These are phyloP conservation scores for Apiotrichum sp. DNA, from an alignment of 1,284 basidiomycete species.

Conservation along the genomic window DNA sequence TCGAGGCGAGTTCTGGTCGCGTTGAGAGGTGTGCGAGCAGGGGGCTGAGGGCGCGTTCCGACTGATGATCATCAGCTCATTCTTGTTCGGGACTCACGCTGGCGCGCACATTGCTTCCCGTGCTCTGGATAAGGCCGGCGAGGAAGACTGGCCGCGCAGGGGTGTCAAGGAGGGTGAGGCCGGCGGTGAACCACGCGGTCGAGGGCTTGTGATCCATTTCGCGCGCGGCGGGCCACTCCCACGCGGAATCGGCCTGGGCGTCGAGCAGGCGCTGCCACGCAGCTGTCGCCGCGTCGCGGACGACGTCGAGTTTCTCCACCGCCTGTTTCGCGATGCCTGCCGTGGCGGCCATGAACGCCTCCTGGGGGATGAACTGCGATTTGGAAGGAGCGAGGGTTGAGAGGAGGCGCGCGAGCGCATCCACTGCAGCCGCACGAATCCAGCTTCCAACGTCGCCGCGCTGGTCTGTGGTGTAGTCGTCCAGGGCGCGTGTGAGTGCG, in stretches of 20 bases:
- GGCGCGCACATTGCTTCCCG: slow-evolving; percentile 72
- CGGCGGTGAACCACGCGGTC: slow-evolving; percentile 10
- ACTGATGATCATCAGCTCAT: slow-evolving; percentile 48
- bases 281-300: slow-evolving; percentile 70
- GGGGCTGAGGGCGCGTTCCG: slow-evolving; percentile 60
- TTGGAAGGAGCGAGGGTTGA: too few species aligned
- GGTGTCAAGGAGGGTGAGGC: slow-evolving; percentile 8
- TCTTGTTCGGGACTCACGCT: slow-evolving; percentile 54
- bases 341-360: slow-evolving; percentile 56
- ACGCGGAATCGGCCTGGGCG: slow-evolving; percentile 2
- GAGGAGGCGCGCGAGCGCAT: slow-evolving; percentile 1
- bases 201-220: neutral
- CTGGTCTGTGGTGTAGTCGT: slow-evolving; percentile 88
- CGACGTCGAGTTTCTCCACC: slow-evolving; percentile 83
- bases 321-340: slow-evolving; percentile 77
- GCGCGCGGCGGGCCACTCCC: slow-evolving; percentile 9
- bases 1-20: slow-evolving; percentile 50
- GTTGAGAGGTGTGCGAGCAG: slow-evolving; percentile 52
- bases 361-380: slow-evolving; percentile 49
- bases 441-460: slow-evolving; percentile 97
- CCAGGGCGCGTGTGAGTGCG: slow-evolving; percentile 57
- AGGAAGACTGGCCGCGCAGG: slow-evolving; percentile 51
- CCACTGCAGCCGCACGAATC: slow-evolving; percentile 74
- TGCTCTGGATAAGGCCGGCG: slow-evolving; percentile 65
- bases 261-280: slow-evolving; percentile 46